Conservation (phyloP, 768 basidiomycete genomes). For the Sarcomyxa edulis region DNA sequence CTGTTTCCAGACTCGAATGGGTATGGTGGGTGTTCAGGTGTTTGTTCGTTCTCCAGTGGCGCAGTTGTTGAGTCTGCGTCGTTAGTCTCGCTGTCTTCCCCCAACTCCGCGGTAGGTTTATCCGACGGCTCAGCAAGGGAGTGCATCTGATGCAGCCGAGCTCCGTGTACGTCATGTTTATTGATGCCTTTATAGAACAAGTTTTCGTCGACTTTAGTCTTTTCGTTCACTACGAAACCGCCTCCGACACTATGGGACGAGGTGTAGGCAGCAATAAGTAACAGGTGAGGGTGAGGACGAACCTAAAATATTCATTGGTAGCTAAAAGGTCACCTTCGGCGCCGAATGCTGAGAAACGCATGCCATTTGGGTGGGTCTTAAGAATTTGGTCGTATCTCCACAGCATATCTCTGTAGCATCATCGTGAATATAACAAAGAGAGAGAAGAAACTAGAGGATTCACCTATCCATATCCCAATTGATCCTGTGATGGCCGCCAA, state of each 20-base stretch:
- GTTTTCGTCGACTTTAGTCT: constrained; percentile 93
- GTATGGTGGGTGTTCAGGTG: constrained; percentile 68
- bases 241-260: constrained; percentile 64
- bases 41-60: constrained; percentile 4
- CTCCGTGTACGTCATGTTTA: constrained; percentile 73
- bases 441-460: too few relatives aligned
- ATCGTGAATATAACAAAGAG: too few relatives aligned
- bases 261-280: neutral
- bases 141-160: constrained; percentile 68
- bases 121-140: constrained; percentile 31
- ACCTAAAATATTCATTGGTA: constrained; percentile 89
- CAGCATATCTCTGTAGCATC: constrained; percentile 92
- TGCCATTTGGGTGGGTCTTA: constrained; percentile 87
- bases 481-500: constrained; percentile 74
- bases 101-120: constrained; percentile 3
- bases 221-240: constrained; percentile 93
- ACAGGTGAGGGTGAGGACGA: constrained; percentile 15
- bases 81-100: neutral
- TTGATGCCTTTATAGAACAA: constrained; percentile 91
- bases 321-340: constrained; percentile 82
- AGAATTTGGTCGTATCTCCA: constrained; percentile 91
- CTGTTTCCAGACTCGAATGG: constrained; percentile 77
- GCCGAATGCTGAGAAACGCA: constrained; percentile 85
- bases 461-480: constrained; percentile 81
- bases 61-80: constrained; percentile 1